phyloP scores from a whole-genome alignment of 345 rosid species.

The Erysimum cheiranthoides region DNA sequence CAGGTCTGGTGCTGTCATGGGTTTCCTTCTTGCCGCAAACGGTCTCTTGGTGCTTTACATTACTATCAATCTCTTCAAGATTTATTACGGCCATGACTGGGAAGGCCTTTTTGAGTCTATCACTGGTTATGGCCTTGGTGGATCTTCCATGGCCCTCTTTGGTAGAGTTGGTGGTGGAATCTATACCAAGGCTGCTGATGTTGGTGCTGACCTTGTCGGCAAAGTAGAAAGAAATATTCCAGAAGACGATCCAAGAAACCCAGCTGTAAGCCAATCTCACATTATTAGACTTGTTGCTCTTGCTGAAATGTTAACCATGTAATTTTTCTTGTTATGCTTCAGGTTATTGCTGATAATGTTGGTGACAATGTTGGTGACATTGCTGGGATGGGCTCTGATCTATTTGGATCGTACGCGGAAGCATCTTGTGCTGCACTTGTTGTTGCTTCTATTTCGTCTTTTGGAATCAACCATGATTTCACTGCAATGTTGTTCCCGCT shows the following conservation, averaged over 20 bases:
- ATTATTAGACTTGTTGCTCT: neutral
- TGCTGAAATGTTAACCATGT: no score
- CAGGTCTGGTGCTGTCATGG: constrained; percentile 82
- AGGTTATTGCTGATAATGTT: constrained; percentile 82
- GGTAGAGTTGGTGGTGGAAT: constrained; percentile 82
- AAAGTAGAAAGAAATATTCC: constrained; percentile 78
- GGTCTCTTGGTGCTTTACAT: constrained; percentile 70
- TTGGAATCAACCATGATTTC: constrained; percentile 71
- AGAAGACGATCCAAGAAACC: constrained; percentile 79
- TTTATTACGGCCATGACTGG: constrained; percentile 76
- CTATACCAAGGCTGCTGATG: constrained; percentile 78
- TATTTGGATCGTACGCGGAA: constrained; percentile 76
- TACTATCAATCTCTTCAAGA: constrained; percentile 64
- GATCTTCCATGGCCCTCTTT: constrained; percentile 82
- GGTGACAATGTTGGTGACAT: constrained; percentile 83
- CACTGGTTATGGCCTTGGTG: constrained; percentile 80
- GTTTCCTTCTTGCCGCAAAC: constrained; percentile 77
- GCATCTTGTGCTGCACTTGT: constrained; percentile 79
- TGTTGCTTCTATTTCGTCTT: constrained; percentile 75
- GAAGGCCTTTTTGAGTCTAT: constrained; percentile 76
- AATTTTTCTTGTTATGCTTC: constrained; percentile 19
- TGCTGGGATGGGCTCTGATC: constrained; percentile 87
- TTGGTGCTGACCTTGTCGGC: constrained; percentile 82
- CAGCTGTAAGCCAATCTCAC: constrained; percentile 57
- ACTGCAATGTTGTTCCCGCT: constrained; percentile 69